These are phyloP conservation scores for Ceratocystis variospora DNA, from an alignment of 2,329 filamentous ascomycete genomes.

Conservation along the genomic window DNA sequence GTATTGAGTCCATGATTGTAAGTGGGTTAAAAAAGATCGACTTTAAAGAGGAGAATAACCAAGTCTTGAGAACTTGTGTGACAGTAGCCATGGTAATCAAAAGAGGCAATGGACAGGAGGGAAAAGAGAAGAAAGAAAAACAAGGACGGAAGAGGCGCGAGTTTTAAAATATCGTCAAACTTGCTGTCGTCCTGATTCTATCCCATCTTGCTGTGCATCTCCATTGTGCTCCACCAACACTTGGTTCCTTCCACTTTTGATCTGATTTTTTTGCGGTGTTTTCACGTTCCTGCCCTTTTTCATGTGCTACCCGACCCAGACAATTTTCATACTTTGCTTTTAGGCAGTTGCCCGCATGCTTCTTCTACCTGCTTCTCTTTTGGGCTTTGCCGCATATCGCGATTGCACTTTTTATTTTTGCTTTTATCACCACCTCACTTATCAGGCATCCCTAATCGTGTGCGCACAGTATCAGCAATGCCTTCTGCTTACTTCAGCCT, in stretches of 20 bases:
- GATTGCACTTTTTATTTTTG: background rate
- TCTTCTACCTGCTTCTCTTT: background rate
- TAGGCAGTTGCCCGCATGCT: background rate
- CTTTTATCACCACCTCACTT: background rate
- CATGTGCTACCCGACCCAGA: background rate
- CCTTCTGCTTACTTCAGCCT: conserved; percentile 2
- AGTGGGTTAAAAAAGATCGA: background rate
- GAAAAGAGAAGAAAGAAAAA: background rate
- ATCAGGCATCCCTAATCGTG: background rate
- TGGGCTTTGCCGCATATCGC: background rate
- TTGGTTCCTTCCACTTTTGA: background rate
- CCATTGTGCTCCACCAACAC: background rate
- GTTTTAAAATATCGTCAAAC: background rate
- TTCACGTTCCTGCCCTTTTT: background rate
- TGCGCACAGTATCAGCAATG: background rate
- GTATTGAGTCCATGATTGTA: background rate
- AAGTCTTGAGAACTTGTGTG: background rate
- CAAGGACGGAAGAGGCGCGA: background rate
- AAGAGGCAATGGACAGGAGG: background rate
- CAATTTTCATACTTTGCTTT: background rate
- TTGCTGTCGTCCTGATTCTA: background rate
- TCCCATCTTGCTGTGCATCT: background rate
- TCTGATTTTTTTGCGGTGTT: background rate
- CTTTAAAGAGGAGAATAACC: background rate
- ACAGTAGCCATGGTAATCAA: background rate